A percentile compares a stretch with the other conserved stretches of the same genome.
These are phyloP conservation scores for Trifolium pratense DNA, from an alignment of 306 rosid species.

Conservation along the genomic window DNA sequence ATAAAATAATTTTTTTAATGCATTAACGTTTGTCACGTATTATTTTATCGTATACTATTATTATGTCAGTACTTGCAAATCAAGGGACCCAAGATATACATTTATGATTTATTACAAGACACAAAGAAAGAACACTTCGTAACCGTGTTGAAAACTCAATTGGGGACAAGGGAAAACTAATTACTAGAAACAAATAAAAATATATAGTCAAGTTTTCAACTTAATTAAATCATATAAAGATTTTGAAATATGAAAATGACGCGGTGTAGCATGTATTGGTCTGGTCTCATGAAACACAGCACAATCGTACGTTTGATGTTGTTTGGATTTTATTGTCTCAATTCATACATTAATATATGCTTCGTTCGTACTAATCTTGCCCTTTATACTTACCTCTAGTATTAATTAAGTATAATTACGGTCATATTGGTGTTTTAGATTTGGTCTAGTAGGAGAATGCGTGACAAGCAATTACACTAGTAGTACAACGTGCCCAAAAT, in stretches of 20 bases:
- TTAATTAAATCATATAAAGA: background rate
- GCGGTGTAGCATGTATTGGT: background rate
- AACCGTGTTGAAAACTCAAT: slow-evolving; percentile 45
- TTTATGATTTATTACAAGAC: background rate
- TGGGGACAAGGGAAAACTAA: background rate
- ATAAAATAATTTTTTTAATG: too few relatives aligned
- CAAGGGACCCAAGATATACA: too few relatives aligned
- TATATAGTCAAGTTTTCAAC: background rate
- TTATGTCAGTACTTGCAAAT: too few relatives aligned
- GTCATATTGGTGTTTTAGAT: background rate
- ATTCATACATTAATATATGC: background rate
- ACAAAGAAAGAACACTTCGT: slow-evolving; percentile 5
- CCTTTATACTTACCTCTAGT: too few relatives aligned
- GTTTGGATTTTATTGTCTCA: slow-evolving; percentile 13
- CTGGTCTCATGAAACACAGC: slow-evolving; percentile 9
- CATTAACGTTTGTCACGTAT: too few relatives aligned
- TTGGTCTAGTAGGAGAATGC: background rate
- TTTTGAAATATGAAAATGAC: slow-evolving; percentile 27
- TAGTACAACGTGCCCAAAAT: background rate
- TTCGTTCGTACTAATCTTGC: too few relatives aligned
- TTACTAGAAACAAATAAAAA: slow-evolving; percentile 1
- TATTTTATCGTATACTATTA: background rate
- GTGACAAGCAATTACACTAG: background rate
- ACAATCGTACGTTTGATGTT: background rate
- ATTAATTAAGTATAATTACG: background rate